Evolutionary conservation across 257 asterid genomes (phyloP), one percentile per base, ranked within the genome.

Genomic region (Solanum arcanum): DNA sequence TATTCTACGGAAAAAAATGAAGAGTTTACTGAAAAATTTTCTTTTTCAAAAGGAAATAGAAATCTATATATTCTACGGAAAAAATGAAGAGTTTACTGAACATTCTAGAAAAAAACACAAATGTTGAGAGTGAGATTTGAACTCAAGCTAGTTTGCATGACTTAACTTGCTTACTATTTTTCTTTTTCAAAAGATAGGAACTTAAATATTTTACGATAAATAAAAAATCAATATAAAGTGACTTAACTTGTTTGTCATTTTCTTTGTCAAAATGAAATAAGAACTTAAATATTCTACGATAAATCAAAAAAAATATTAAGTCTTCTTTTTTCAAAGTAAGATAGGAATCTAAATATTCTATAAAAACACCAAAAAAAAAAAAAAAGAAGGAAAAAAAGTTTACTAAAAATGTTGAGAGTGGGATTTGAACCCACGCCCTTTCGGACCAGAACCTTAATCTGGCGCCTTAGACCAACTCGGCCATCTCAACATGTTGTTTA

Each of bases 381-480:
- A 42, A 9, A 9, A 7, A 41, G 0, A 31, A 33, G 6, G 3
- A 10, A 42, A 9, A 42, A 42, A 41, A 41, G 44, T 41, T 41
- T 0, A 41, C 44, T 41, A 41, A 39, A 37, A 33, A 0, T 95
- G 96, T 95, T 93, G 98, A 96, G 91, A 95, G 98, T 92, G 97
- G 98, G 95, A 96, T 94, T 94, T 87, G 95, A 95, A 95, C 95
- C 96, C 98, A 94, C 98, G 98, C 98, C 98, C 98, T 95, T 96
- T 95, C 95, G 95, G 98, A 96, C 96, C 97, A 94, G 95, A 96
- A 95, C 99, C 99, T 95, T 97, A 94, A 93, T 95, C 96, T 94
- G 96, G 97, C 95, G 98, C 98, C 97, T 94, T 95, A 95, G 98
- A 97, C 99, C 98, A 96, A 94, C 98, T 97, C 97, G 96, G 96